phyloP scores from a whole-genome alignment of 495 filamentous ascomycete genomes.

The Hyaloscypha hepaticicola region DNA sequence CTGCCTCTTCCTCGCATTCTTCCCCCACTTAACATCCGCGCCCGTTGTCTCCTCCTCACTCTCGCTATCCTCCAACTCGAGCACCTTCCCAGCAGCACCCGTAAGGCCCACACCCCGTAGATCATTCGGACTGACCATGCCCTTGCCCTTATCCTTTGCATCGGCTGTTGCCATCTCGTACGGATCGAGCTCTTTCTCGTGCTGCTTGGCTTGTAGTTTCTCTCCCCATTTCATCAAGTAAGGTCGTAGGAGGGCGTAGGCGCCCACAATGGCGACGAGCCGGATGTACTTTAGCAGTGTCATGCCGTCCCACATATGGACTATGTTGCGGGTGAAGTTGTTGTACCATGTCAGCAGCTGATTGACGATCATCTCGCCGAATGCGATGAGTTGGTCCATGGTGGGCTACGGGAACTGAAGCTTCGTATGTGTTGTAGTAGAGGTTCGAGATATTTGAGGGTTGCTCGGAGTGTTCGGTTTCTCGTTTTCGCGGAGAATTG shows the following conservation, averaged over 20 bases:
- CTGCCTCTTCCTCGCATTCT: conserved; percentile 62
- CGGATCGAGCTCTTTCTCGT: conserved; percentile 41
- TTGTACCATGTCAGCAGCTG: conserved; percentile 3
- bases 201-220: conserved; percentile 42
- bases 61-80: conserved; percentile 55
- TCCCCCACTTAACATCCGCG: conserved; percentile 43
- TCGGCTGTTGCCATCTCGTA: conserved; percentile 34
- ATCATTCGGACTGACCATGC: conserved; percentile 48
- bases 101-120: conserved; percentile 45
- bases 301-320: conserved; percentile 53
- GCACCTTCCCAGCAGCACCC: conserved; percentile 34
- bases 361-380: not conserved
- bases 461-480: not conserved
- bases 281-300: conserved; percentile 58
- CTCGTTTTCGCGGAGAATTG: not conserved
- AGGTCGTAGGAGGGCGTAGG: conserved; percentile 65
- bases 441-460: not conserved
- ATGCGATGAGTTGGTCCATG: not conserved
- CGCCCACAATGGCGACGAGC: conserved; percentile 57
- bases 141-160: conserved; percentile 33
- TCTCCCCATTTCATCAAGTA: conserved; percentile 55
- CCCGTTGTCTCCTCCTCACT: conserved; percentile 39
- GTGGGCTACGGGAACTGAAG: not conserved
- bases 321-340: conserved; percentile 47
- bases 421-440: not conserved